These are phyloP conservation scores for Pythium insidiosum DNA, from an alignment of 352 stramenopile genomes.

Conservation along the genomic window DNA sequence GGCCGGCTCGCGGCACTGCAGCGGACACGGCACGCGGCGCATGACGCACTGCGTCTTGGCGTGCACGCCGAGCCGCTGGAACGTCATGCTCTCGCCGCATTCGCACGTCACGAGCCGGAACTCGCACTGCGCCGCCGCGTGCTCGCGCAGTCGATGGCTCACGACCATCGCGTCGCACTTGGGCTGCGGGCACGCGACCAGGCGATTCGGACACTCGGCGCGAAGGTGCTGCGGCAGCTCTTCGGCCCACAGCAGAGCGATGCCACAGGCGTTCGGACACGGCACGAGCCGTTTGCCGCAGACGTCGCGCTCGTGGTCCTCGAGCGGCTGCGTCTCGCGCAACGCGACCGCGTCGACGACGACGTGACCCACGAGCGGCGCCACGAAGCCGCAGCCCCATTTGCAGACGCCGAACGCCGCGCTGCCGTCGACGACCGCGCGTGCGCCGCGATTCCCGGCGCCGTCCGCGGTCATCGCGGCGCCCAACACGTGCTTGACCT, in stretches of 20 bases:
- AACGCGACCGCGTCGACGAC: conserved; percentile 17
- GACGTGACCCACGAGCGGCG: conserved; percentile 15
- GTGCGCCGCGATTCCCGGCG: conserved; percentile 24
- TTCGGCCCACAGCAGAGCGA: conserved; percentile 35
- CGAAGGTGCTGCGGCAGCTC: conserved; percentile 24
- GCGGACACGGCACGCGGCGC: conserved; percentile 43
- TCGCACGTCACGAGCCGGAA: conserved; percentile 34
- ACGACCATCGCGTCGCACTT: conserved; percentile 34
- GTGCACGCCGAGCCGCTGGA: conserved; percentile 43
- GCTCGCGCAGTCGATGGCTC: conserved; percentile 12
- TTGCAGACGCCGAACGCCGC: conserved; percentile 48
- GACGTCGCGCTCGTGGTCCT: conserved; percentile 27
- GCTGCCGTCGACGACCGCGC: conserved; percentile 24
- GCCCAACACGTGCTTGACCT: conserved; percentile 24
- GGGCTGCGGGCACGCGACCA: conserved; percentile 29
- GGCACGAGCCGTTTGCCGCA: conserved; percentile 44
- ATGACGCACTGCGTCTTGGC: conserved; percentile 26
- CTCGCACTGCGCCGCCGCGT: conserved; percentile 34
- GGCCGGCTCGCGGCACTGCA: conserved; percentile 17
- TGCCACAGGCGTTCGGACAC: conserved; percentile 29
- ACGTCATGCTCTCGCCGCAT: conserved; percentile 51
- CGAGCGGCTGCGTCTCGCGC: conserved; percentile 25
- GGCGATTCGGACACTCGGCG: conserved; percentile 26
- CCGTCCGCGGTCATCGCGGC: conserved; percentile 39
- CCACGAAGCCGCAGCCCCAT: conserved; percentile 60